Percentiles rank a stretch among this genome's conserved stretches.
phyloP scores from a whole-genome alignment of 2,329 filamentous ascomycete genomes.

The Colletotrichum scovillei region DNA sequence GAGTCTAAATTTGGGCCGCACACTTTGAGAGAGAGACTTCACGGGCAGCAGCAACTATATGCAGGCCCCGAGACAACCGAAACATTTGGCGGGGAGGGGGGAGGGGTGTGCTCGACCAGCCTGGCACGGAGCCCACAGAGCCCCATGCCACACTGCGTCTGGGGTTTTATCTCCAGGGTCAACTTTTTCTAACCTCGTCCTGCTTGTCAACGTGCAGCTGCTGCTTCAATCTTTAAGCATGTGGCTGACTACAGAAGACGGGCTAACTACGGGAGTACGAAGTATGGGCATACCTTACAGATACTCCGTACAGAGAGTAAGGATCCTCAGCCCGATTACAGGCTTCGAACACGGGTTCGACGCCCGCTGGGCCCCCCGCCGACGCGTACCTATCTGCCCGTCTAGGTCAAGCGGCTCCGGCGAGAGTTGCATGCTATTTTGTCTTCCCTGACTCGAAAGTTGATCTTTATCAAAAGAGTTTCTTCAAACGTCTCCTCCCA shows the following conservation, averaged over 20 bases:
- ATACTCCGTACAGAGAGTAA: too few species aligned
- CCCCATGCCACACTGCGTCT: constrained; percentile 10
- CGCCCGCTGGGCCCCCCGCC: neutral
- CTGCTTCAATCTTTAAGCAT: neutral
- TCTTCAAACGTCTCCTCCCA: neutral
- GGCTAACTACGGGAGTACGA: too few species aligned
- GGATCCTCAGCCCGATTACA: neutral
- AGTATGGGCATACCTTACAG: too few species aligned
- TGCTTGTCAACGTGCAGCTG: neutral
- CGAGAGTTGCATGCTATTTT: neutral
- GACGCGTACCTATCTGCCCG: neutral
- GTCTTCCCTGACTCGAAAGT: constrained; percentile 8
- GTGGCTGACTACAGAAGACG: neutral
- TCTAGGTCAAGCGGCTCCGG: neutral
- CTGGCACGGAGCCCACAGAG: constrained; percentile 18
- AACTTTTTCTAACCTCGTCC: neutral
- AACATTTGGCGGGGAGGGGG: constrained; percentile 14
- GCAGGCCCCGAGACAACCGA: constrained; percentile 27
- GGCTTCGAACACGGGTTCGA: neutral
- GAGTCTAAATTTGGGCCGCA: constrained; percentile 23
- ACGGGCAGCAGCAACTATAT: neutral
- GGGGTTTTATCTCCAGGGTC: neutral
- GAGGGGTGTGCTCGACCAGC: neutral
- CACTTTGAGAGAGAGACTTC: neutral
- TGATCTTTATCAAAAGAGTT: neutral